Evolutionary conservation across 2,329 filamentous ascomycete species (phyloP), one percentile per base, ranked within the genome.

Genomic region (Plenodomus tracheiphilus): DNA sequence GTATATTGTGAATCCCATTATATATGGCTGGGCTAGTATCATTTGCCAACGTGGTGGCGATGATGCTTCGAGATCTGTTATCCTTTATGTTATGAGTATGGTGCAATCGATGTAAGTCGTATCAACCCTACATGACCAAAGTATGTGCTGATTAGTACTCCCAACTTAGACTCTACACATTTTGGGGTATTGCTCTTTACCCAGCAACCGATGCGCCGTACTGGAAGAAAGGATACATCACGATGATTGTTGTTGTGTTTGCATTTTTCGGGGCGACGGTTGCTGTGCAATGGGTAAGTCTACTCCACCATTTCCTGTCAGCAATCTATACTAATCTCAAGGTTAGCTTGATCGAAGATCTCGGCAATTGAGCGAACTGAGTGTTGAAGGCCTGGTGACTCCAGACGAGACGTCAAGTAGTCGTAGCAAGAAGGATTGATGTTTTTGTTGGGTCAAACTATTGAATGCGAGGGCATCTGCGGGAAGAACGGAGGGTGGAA

Each of bases 171-270:
- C 49, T 78, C 20, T 78, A 74, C 51, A 77, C 76, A 0, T 77
- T 77, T 41, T 78, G 76, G 75, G 76, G 75, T 0, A 75, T 78
- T 4, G 58, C 66, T 0, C 53, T 79, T 7, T 78, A 77, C 32
- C 63, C 73, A 11, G 74, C 74, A 0, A 68, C 65, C 4, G 73
- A 78, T 49, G 74, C 74, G 0, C 74, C 75, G 2, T 77, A 77
- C 43, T 77, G 75, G 66, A 65, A 59, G 39, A 74, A 72, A 41
- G 73, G 72, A 0, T 66, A 61, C 7, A 70, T 74, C 28, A 54
- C 70, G 1, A 71, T 74, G 64, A 64, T 74, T 16, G 55, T 64
- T 3, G 64, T 68, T 2, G 59, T 64, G 1, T 59, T 62, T 48
- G 56, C 62, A 5, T 65, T 65, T 44, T 63, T 64, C 46, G 59